These are phyloP conservation scores for Capniomyces stellatus DNA, from an alignment of 371 early-diverging fungal genomes.

Conservation along the genomic window DNA sequence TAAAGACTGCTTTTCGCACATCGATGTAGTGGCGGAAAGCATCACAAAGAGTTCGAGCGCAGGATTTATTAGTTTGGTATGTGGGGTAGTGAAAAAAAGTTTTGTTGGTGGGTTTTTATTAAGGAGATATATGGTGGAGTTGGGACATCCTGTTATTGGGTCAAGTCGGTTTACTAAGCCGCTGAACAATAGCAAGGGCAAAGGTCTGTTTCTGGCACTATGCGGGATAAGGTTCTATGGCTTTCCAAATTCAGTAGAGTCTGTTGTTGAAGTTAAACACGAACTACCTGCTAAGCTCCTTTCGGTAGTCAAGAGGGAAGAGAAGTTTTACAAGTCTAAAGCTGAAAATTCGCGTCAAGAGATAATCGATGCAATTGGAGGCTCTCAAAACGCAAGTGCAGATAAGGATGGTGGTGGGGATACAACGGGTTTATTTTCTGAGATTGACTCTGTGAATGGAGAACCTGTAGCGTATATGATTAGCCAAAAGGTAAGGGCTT, in stretches of 20 bases:
- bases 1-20: slow-evolving; percentile 6
- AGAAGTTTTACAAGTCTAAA: slow-evolving; percentile 31
- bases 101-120: slow-evolving; percentile 13
- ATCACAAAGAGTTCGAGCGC: slow-evolving; percentile 7
- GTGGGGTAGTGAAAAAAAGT: slow-evolving; percentile 1
- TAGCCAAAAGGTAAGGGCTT: neutral
- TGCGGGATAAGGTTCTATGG: slow-evolving; percentile 28
- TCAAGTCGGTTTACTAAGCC: slow-evolving; percentile 32
- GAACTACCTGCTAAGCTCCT: slow-evolving; percentile 14
- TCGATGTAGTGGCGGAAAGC: neutral
- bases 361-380: slow-evolving; percentile 27
- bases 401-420: slow-evolving; percentile 2
- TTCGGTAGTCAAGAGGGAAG: slow-evolving; percentile 29
- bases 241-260: slow-evolving; percentile 27
- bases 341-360: slow-evolving; percentile 27
- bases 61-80: slow-evolving; percentile 10
- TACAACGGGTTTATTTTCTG: slow-evolving; percentile 13
- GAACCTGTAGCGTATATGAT: slow-evolving; percentile 15
- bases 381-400: slow-evolving; percentile 4
- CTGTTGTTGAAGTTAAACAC: slow-evolving; percentile 27
- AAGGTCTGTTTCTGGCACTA: slow-evolving; percentile 38
- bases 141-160: slow-evolving; percentile 39
- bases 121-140: slow-evolving; percentile 12
- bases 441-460: slow-evolving; percentile 3
- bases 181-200: slow-evolving; percentile 37